Evolutionary conservation across 345 rosid genomes (phyloP).

Genomic region (Eutrema japonicum): DNA sequence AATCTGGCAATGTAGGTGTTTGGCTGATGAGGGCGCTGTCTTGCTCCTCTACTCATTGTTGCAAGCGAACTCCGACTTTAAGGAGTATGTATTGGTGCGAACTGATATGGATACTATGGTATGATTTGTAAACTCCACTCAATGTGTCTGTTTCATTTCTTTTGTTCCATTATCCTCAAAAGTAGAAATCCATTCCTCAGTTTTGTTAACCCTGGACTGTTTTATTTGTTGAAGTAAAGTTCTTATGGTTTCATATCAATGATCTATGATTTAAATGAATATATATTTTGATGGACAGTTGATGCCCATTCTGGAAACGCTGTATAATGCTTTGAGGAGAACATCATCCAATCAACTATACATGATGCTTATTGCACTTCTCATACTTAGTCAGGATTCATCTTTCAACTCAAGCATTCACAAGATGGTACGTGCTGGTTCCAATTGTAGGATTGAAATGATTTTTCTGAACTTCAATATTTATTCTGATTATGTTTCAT

Average conservation of each 20-base stretch:
- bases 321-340: conserved; percentile 83
- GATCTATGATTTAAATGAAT: background rate
- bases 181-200: conserved; percentile 11
- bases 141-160: conserved; percentile 12
- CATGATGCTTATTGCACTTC: conserved; percentile 94
- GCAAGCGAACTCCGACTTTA: conserved; percentile 88
- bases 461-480: conserved; percentile 1
- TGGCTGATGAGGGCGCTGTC: conserved; percentile 90
- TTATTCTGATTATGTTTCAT: conserved; percentile 33
- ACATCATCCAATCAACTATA: conserved; percentile 93
- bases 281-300: conserved; percentile 56
- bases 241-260: conserved; percentile 8
- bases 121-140: conserved; percentile 42
- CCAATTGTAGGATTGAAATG: conserved; percentile 13
- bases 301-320: conserved; percentile 92
- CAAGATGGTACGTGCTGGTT: conserved; percentile 71
- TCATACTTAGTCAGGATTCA: conserved; percentile 97
- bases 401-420: conserved; percentile 92
- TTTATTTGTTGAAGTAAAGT: conserved; percentile 20
- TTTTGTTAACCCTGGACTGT: background rate
- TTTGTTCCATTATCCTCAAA: conserved; percentile 9
- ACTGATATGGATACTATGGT: conserved; percentile 98
- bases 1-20: conserved; percentile 62
- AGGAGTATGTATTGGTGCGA: conserved; percentile 96
- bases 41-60: conserved; percentile 88